A percentile compares a stretch with the other conserved stretches of the same genome.
Evolutionary conservation across 345 rosid genomes (phyloP).

Genomic region (Heritiera littoralis): DNA sequence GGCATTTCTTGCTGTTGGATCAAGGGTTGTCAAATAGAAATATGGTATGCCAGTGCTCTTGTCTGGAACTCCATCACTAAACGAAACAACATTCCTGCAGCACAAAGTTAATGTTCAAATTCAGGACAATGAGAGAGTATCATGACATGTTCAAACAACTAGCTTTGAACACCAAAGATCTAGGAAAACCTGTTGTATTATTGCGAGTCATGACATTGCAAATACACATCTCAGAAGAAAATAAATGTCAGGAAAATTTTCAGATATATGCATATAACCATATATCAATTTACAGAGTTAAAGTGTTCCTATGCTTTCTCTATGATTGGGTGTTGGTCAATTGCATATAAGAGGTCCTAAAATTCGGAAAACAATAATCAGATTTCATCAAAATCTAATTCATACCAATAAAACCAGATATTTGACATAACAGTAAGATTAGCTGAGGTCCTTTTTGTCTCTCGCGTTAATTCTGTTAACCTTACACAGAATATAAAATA

Average conservation of each 20-base stretch:
- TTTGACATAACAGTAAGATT: background rate
- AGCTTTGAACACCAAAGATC: background rate
- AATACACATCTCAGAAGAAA: background rate
- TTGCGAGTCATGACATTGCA: background rate
- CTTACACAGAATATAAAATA: background rate
- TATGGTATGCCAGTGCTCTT: slow-evolving; percentile 76
- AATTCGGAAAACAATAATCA: background rate
- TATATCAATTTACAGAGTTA: too few species aligned
- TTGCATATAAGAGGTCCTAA: background rate
- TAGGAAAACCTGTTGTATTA: background rate
- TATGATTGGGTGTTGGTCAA: background rate
- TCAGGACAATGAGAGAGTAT: background rate
- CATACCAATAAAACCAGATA: background rate
- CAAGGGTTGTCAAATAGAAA: slow-evolving; percentile 92
- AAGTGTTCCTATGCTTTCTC: background rate
- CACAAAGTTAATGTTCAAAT: background rate
- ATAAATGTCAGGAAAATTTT: background rate
- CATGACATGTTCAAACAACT: background rate
- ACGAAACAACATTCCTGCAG: slow-evolving; percentile 87
- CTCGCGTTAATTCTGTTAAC: background rate
- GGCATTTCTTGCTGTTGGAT: slow-evolving; percentile 91
- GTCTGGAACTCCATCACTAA: slow-evolving; percentile 73
- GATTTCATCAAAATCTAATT: background rate
- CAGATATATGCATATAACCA: background rate
- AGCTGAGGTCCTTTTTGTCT: background rate